Evolutionary conservation across 2,329 filamentous ascomycete genomes (phyloP).

Genomic region (Zymoseptoria brevis): DNA sequence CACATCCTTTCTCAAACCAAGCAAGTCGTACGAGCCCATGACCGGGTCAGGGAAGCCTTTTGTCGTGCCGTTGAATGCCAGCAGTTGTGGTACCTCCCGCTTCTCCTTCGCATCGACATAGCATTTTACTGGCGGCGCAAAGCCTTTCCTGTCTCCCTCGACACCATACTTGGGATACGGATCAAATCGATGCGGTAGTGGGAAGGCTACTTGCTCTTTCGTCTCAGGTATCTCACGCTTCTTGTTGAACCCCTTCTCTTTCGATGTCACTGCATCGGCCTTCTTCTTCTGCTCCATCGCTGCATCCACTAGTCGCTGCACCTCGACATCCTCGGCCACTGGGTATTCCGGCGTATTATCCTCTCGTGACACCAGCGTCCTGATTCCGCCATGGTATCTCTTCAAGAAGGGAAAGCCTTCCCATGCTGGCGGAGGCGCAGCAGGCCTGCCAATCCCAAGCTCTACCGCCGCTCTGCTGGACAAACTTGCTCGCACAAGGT

Average conservation of each 20-base stretch:
- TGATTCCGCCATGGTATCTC: slow-evolving; percentile 83
- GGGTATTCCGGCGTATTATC: slow-evolving; percentile 79
- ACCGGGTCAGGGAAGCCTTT: slow-evolving; percentile 76
- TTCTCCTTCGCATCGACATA: slow-evolving; percentile 64
- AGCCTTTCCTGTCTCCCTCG: slow-evolving; percentile 32
- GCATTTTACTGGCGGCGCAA: slow-evolving; percentile 61
- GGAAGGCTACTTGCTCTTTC: slow-evolving; percentile 10
- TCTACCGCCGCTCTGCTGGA: slow-evolving; percentile 45
- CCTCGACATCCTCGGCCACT: slow-evolving; percentile 51
- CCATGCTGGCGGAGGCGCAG: slow-evolving; percentile 66
- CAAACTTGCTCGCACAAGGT: slow-evolving; percentile 49
- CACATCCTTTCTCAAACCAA: slow-evolving; percentile 72
- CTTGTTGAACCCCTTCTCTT: slow-evolving; percentile 26
- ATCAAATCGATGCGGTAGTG: slow-evolving; percentile 43
- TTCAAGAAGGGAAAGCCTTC: slow-evolving; percentile 78
- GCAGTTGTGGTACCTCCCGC: slow-evolving; percentile 60
- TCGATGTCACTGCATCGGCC: slow-evolving; percentile 32
- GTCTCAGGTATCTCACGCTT: slow-evolving; percentile 16
- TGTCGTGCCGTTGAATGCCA: slow-evolving; percentile 69
- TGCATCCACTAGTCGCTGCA: slow-evolving; percentile 32
- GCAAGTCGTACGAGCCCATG: slow-evolving; percentile 75
- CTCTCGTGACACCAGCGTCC: slow-evolving; percentile 56
- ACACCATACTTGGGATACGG: slow-evolving; percentile 61
- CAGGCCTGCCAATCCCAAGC: slow-evolving; percentile 44
- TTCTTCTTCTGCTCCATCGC: slow-evolving; percentile 30